Base-by-base conservation (phyloP, 108 stramenopile genomes). In the Pseudonitzschia multistriata region DNA sequence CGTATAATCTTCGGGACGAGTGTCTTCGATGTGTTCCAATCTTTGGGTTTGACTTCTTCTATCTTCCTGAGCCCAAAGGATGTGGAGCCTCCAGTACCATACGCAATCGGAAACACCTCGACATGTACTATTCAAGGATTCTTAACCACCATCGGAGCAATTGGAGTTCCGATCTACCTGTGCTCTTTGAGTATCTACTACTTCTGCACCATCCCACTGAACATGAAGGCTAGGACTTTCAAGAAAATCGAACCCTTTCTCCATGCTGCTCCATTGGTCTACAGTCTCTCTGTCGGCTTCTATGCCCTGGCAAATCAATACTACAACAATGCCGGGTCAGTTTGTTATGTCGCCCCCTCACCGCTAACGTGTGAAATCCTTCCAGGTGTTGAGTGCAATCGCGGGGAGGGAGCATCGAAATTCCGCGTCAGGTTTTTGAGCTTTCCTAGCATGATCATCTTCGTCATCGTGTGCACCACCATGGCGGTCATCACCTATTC, bases 271-370 rank as follows among this genome's bases (percentile, higher is more conserved):
- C 59, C 59, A 19, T 34, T 60, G 2, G 19, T 60, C 2, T 35
- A 35, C 35, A 36, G 59, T 21, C n/a, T 60, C 27, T 8, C 10
- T 36, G 17, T 13, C 5, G 59, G 34, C 3, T 34, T 29, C 11
- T 8, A 34, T 21, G 59, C 15, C 3, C 19, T 60, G 30, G 6
- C 33, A 11, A 35, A 35, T 28, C 59, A 60, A 60, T 36, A 35
- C 35, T 60, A 21, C 30, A 60, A 60, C 59, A 60, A 60, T 13
- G 31, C 59, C 31, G 59, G 59, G 6, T 60, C 35, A 14, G 31
- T 60, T 17, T 60, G 59, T 29, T 60, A 36, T 19, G 31, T 35
- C 35, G 59, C 33, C 6, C 35, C 35, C 35, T 31, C 24, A 8
- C 59, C 59, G 3, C 15, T 34, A 5, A 60, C 31, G 5, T 60